phyloP scores from a whole-genome alignment of 148 eudicot species.

The Fagopyrum tataricum region DNA sequence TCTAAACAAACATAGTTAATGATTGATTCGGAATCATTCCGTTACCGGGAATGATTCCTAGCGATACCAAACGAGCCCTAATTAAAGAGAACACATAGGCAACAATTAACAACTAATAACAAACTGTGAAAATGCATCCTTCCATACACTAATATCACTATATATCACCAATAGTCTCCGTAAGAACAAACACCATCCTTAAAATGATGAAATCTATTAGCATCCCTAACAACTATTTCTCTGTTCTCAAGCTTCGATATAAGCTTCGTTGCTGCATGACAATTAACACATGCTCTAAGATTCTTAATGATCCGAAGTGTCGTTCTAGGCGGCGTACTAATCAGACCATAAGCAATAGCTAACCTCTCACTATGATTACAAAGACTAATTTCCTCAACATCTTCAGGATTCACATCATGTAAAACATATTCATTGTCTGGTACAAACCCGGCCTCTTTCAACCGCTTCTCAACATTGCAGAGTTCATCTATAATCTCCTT shows the following conservation, averaged over 20 bases:
- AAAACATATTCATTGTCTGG: slow-evolving; percentile 45
- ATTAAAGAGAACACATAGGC: too few relatives aligned
- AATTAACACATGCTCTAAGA: slow-evolving; percentile 43
- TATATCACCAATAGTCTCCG: slow-evolving; percentile 41
- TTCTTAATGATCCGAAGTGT: slow-evolving; percentile 39
- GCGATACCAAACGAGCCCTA: too few relatives aligned
- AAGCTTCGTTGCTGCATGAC: slow-evolving; percentile 45
- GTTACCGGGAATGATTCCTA: too few relatives aligned
- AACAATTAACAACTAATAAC: too few relatives aligned
- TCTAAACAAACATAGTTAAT: too few relatives aligned
- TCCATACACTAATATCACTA: background rate
- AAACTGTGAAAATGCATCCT: background rate
- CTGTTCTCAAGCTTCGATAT: slow-evolving; percentile 35
- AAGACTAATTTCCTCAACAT: slow-evolving; percentile 32
- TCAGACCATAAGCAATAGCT: slow-evolving; percentile 52
- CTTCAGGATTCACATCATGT: slow-evolving; percentile 58
- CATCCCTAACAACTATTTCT: slow-evolving; percentile 47
- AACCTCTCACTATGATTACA: slow-evolving; percentile 49
- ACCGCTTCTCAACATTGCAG: slow-evolving; percentile 34
- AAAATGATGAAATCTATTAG: slow-evolving; percentile 51
- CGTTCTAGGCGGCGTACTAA: slow-evolving; percentile 40
- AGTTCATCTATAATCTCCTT: slow-evolving; percentile 40
- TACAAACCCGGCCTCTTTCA: slow-evolving; percentile 49
- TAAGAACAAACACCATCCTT: slow-evolving; percentile 50
- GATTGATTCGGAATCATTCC: too few relatives aligned